A percentile compares a stretch with the other conserved stretches of the same genome.
Conservation (phyloP, 495 filamentous ascomycete genomes). For the Aspergillus panamensis region DNA sequence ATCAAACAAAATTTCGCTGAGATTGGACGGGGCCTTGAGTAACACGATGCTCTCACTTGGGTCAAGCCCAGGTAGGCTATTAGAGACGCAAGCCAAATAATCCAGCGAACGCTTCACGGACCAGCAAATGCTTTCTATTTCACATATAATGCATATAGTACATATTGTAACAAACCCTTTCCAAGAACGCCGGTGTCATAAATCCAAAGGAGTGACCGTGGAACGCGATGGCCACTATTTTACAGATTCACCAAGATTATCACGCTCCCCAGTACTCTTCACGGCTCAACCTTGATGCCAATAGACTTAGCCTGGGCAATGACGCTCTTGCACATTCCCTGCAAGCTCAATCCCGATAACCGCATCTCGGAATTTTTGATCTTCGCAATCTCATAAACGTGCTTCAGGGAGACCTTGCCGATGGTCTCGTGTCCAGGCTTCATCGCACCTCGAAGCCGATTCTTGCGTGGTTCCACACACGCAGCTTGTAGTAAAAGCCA, state of each 20-base stretch:
- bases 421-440: constrained; percentile 74
- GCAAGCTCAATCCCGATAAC: constrained; percentile 72
- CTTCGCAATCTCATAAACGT: constrained; percentile 96
- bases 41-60: too few species aligned
- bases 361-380: constrained; percentile 87
- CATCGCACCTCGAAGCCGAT: constrained; percentile 72
- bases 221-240: constrained; percentile 8
- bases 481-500: constrained; percentile 85
- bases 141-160: constrained; percentile 29
- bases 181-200: constrained; percentile 25
- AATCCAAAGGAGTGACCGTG: constrained; percentile 14
- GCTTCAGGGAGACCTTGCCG: constrained; percentile 85
- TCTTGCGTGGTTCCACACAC: constrained; percentile 68
- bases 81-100: background rate
- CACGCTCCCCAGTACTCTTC: constrained; percentile 17
- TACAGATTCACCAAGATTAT: constrained; percentile 16
- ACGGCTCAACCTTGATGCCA: constrained; percentile 78
- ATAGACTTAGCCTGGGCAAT: constrained; percentile 86
- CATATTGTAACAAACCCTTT: constrained; percentile 22
- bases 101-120: constrained; percentile 12
- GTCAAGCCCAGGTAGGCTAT: background rate
- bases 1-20: too few species aligned
- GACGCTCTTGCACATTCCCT: constrained; percentile 80
- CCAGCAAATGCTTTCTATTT: constrained; percentile 23
- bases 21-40: too few species aligned